A percentile compares a stretch with the other conserved stretches of the same genome.
Conservation (phyloP, 139 green algal genomes). For the Chlamydomonas sp. region DNA sequence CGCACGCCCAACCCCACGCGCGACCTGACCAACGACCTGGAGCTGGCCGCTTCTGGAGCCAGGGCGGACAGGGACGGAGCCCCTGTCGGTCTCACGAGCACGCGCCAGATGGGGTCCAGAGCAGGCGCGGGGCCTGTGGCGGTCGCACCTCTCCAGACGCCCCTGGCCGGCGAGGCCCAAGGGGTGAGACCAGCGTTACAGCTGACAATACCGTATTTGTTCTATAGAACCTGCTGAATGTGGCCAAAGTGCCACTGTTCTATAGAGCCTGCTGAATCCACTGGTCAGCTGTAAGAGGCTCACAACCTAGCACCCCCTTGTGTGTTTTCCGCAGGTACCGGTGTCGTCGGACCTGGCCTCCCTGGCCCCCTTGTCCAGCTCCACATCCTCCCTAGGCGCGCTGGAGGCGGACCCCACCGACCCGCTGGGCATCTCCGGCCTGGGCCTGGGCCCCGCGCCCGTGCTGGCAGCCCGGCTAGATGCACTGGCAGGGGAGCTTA, state of each 20-base stretch:
- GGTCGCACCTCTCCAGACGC: too few species aligned
- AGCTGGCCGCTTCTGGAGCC: background rate
- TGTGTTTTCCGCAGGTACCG: background rate
- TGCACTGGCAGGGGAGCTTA: conserved; percentile 26
- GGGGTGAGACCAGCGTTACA: too few species aligned
- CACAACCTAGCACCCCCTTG: background rate
- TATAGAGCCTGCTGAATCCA: too few species aligned
- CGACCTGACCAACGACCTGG: background rate
- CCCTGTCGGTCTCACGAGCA: too few species aligned
- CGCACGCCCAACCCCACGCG: too few species aligned
- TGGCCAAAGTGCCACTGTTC: too few species aligned
- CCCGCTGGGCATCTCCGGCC: background rate
- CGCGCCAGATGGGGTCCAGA: too few species aligned
- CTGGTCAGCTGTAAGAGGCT: background rate
- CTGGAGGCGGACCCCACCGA: background rate
- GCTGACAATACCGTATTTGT: too few species aligned
- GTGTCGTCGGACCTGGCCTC: conserved; percentile 36
- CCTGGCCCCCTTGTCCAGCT: conserved; percentile 32
- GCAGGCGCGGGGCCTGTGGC: too few species aligned
- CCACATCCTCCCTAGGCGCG: conserved; percentile 9
- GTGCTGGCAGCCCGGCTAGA: background rate
- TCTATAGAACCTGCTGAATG: too few species aligned
- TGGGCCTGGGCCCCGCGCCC: background rate
- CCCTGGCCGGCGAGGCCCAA: too few species aligned
- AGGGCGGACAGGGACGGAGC: background rate